These are phyloP conservation scores for Marasmius tenuissimus DNA, from an alignment of 1,284 basidiomycete species.

Conservation along the genomic window DNA sequence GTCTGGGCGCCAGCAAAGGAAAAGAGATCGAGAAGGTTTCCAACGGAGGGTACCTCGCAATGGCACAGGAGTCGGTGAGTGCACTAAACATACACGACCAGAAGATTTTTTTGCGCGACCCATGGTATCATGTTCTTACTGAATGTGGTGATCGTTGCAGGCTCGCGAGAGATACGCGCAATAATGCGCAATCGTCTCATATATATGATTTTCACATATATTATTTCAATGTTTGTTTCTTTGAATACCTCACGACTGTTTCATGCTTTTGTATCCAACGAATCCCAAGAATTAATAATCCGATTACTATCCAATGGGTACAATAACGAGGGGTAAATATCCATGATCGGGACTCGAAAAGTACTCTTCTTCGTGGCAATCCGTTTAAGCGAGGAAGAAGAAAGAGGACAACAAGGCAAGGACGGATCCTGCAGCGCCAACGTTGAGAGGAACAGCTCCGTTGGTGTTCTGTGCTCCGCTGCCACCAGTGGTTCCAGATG, in stretches of 20 bases:
- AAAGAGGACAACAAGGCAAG: not conserved
- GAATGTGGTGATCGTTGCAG: conserved; percentile 6
- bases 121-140: not conserved
- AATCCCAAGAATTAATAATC: not conserved
- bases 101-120: not conserved
- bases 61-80: conserved; percentile 69
- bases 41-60: conserved; percentile 73
- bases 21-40: conserved; percentile 78
- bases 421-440: not conserved
- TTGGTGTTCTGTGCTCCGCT: conserved; percentile 1
- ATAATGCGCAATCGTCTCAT: not conserved
- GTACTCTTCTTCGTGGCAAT: conserved; percentile 9
- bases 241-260: not conserved
- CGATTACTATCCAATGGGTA: not conserved
- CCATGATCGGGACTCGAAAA: conserved; percentile 11
- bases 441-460: conserved; percentile 3
- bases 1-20: conserved; percentile 86
- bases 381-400: conserved; percentile 13
- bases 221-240: not conserved
- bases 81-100: not conserved
- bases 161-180: conserved; percentile 15
- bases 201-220: not conserved
- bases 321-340: not conserved
- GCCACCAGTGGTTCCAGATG: conserved; percentile 1
- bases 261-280: not conserved